These are phyloP conservation scores for Hippophae rhamnoides DNA, from an alignment of 306 rosid species.

Conservation along the genomic window DNA sequence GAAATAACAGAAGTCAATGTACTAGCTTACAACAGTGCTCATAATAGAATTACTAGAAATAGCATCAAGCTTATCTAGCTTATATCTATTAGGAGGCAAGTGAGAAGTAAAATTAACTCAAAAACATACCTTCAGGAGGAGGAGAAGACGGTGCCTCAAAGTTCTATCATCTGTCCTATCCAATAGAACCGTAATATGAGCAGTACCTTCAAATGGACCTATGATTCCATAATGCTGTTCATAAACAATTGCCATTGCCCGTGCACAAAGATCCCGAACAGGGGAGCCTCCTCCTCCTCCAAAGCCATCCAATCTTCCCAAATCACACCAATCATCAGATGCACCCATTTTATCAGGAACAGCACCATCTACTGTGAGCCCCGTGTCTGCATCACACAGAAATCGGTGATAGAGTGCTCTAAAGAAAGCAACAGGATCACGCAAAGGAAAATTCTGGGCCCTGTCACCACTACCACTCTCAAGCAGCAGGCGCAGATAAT, in stretches of 20 bases:
- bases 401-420: slow-evolving; percentile 93
- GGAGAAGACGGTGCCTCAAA: slow-evolving; percentile 93
- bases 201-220: slow-evolving; percentile 91
- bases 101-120: slow-evolving; percentile 4
- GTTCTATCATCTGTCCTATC: slow-evolving; percentile 98
- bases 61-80: slow-evolving; percentile 4
- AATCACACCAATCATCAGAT: slow-evolving; percentile 99
- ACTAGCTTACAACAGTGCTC: neutral
- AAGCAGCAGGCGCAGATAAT: slow-evolving; percentile 88
- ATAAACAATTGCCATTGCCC: slow-evolving; percentile 97
- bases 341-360: slow-evolving; percentile 98
- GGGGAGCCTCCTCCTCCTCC: slow-evolving; percentile 98
- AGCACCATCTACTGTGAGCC: slow-evolving; percentile 95
- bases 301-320: slow-evolving; percentile 98
- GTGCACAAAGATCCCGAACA: slow-evolving; percentile 96
- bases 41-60: neutral
- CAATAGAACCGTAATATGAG: slow-evolving; percentile 92
- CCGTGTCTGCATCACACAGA: slow-evolving; percentile 94
- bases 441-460: slow-evolving; percentile 95
- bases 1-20: too few relatives aligned
- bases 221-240: slow-evolving; percentile 80
- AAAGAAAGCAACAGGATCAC: slow-evolving; percentile 91
- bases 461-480: slow-evolving; percentile 90
- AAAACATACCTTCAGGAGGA: slow-evolving; percentile 73
- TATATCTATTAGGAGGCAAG: neutral